Evolutionary conservation across 2,329 filamentous ascomycete genomes (phyloP), one percentile per base, ranked within the genome.

Genomic region (Aspergillus unguis): DNA sequence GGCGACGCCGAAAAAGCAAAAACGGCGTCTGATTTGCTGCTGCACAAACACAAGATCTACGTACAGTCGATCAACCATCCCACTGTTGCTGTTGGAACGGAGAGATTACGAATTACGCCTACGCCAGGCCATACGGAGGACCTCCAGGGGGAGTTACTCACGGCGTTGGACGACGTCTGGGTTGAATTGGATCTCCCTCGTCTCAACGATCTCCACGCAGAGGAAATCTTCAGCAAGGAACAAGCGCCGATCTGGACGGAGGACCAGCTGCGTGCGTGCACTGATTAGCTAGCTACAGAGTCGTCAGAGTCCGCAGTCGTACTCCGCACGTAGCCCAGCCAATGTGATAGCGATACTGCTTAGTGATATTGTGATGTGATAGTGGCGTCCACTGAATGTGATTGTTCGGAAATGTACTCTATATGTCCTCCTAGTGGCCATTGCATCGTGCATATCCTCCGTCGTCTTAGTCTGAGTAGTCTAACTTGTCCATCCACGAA

Each of bases 21-120:
- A 80, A 80, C 86, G 63, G 94, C 94, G 5, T 95, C 90, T 26
- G 94, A 99, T 69, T 85, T 95, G 77, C 84, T 99, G 25, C 82
- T 99, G 10, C 85, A 88, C 61, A 87, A 95, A 61, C 88, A 96
- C 77, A 84, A 85, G 56, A 96, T 99, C 69, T 99, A 99, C 70
- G 94, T 99, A 26, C 94, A 99, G 76, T 91, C 90, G 50, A 97
- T 99, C 81, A 99, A 99, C 77, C 97, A 97, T 75, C 94, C 94
- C 2, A 99, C 94, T 46, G 94, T 99, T 2, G 94, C 94, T 2
- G 90, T 95, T 5, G 94, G 94, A 11, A 92, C 99, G 77, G 94
- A 99, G 75, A 86, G 94, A 53, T 85, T 99, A 52, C 88, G 94
- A 61, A 90, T 99, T 71, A 99, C 94, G 1, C 94, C 94, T 0